Percentiles rank a stretch among this genome's conserved stretches.
phyloP scores from a whole-genome alignment of 352 stramenopile species.

The Phytophthora tentaculata region DNA sequence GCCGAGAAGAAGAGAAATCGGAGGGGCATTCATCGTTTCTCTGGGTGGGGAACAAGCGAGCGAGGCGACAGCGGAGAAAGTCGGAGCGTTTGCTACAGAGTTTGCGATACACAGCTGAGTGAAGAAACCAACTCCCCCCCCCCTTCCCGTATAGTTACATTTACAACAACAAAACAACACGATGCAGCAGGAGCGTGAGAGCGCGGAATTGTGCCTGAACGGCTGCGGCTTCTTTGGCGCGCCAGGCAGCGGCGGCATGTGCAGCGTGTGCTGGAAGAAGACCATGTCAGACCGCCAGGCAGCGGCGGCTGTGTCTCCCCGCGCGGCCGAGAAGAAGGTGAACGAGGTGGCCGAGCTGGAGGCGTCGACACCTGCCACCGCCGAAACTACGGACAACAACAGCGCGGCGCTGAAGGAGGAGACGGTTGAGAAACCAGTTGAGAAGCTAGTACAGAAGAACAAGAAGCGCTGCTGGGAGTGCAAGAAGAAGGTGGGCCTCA shows the following conservation, averaged over 20 bases:
- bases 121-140: background rate
- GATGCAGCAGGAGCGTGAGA: slow-evolving; percentile 87
- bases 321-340: slow-evolving; percentile 32
- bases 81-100: slow-evolving; percentile 13
- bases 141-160: background rate
- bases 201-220: slow-evolving; percentile 72
- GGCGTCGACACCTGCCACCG: background rate
- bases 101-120: background rate
- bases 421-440: slow-evolving; percentile 9
- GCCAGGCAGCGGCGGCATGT: slow-evolving; percentile 76
- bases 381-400: slow-evolving; percentile 25
- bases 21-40: slow-evolving; percentile 66
- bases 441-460: slow-evolving; percentile 87
- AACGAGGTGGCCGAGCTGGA: slow-evolving; percentile 18
- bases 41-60: slow-evolving; percentile 49
- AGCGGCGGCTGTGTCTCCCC: slow-evolving; percentile 26
- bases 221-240: slow-evolving; percentile 84
- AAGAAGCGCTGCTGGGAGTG: slow-evolving; percentile 92
- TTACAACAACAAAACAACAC: slow-evolving; percentile 15
- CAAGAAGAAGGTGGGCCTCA: slow-evolving; percentile 92
- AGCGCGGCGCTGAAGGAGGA: slow-evolving; percentile 24
- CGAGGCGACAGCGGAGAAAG: slow-evolving; percentile 11
- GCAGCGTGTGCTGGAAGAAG: slow-evolving; percentile 88
- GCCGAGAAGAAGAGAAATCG: slow-evolving; percentile 21
- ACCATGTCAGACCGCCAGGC: slow-evolving; percentile 79